Conservation (phyloP, 108 stramenopile genomes). For the Fragilaria crotonensis region DNA sequence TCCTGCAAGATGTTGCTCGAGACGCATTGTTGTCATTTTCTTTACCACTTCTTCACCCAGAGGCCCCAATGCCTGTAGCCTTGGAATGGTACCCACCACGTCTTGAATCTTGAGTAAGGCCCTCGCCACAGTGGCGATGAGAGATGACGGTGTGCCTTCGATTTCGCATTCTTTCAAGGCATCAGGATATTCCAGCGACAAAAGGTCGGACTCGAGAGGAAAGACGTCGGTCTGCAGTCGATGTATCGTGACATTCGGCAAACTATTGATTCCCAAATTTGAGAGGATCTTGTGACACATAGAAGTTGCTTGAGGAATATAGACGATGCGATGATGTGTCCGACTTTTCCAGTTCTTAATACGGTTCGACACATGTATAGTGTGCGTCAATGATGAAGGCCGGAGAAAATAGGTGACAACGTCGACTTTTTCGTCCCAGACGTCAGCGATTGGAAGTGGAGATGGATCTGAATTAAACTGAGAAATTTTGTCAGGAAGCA, state of each 20-base stretch:
- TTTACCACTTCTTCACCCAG: slow-evolving; percentile 65
- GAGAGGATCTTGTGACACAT: slow-evolving; percentile 11
- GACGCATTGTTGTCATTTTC: slow-evolving; percentile 48
- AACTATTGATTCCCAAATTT: background rate
- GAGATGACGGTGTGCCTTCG: slow-evolving; percentile 55
- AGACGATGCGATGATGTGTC: slow-evolving; percentile 35
- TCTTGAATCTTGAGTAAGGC: slow-evolving; percentile 74
- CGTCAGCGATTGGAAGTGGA: background rate
- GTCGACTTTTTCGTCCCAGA: slow-evolving; percentile 25
- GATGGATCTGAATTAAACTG: background rate
- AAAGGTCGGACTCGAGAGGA: slow-evolving; percentile 43
- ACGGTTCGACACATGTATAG: slow-evolving; percentile 1
- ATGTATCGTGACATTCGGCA: slow-evolving; percentile 23
- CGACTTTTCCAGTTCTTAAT: slow-evolving; percentile 4
- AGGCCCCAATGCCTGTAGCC: slow-evolving; percentile 64
- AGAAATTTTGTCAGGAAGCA: slow-evolving; percentile 11
- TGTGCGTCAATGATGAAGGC: slow-evolving; percentile 23
- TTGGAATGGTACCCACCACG: slow-evolving; percentile 52
- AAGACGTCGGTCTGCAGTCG: slow-evolving; percentile 42
- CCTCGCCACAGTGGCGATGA: slow-evolving; percentile 53
- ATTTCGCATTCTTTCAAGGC: slow-evolving; percentile 33
- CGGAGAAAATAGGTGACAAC: slow-evolving; percentile 43
- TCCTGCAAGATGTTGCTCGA: slow-evolving; percentile 48
- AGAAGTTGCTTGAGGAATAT: slow-evolving; percentile 41
- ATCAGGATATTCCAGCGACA: slow-evolving; percentile 31